Evolutionary conservation across 225 moss, liverwort and hornwort species (phyloP), one percentile per base, ranked within the genome.

Genomic region (Physcomitrellopsis africana): DNA sequence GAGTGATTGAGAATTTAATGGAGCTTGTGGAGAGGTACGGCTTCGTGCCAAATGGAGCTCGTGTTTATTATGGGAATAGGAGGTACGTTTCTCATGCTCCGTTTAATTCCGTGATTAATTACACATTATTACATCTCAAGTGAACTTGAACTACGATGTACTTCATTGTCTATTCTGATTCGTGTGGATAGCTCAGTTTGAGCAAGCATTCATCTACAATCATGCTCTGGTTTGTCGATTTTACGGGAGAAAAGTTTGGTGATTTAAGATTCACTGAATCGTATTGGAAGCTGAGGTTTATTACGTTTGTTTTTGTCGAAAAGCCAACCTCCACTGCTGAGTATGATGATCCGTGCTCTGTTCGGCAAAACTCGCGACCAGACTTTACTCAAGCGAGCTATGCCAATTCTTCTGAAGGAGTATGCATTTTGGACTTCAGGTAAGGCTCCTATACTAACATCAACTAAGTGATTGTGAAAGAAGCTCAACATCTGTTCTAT

Each of bases 241-340:
- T 58, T 29, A 22, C 14, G 18, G 67, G 56, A 51, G 41, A 67
- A 76, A 19, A 27, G 42, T 56, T 46, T 61, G 43, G 9, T 42
- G 43, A 43, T 73, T 67, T 65, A 17, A 20, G 8, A 12, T 0
- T 43, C 65, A 20, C 11, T 10, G 19, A 19, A 3, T 45, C 0
- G 43, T 20, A 3, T 53, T 61, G 41, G 45, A 67, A 67, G 48
- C 72, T 77, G 72, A 81, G 72, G 37, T 64, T 76, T 18, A 62
- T 59, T 56, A 23, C 53, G 57, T 68, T 73, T 68, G 62, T 81
- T 74, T 27, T 81, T 77, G 81, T 53, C 47, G 66, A 77, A 72
- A 77, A 86, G 86, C 66, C 86, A 86, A 77, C 86, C 86, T 76
- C 83, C 83, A 61, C 75, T 86, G n/a, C 59, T 86, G 71, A 86